Percentiles rank a stretch among this genome's conserved stretches.
Conservation (phyloP, 2,329 filamentous ascomycete species). For the Colletotrichum tamarilloi region DNA sequence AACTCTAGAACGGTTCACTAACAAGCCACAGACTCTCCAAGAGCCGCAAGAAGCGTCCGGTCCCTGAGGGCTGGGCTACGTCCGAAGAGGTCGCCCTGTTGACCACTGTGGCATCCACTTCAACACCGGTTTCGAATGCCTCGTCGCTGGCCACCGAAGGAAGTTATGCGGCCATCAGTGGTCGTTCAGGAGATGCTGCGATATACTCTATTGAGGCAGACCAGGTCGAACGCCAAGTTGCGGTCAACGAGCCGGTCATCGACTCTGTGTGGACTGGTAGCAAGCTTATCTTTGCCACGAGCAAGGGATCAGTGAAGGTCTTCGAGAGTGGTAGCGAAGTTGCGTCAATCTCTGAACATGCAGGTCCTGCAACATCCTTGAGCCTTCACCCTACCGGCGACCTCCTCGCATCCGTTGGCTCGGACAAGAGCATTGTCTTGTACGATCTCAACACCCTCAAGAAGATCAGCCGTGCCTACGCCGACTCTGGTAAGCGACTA, state of each 20-base stretch:
- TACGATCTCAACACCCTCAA: conserved; percentile 80
- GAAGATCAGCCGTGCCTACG: conserved; percentile 82
- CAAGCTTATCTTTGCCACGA: conserved; percentile 78
- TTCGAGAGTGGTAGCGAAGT: conserved; percentile 78
- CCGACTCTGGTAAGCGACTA: conserved; percentile 62
- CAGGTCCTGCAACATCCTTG: conserved; percentile 81
- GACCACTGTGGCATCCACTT: conserved; percentile 55
- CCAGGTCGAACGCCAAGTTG: conserved; percentile 73
- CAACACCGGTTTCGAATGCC: conserved; percentile 59
- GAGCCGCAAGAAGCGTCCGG: conserved; percentile 87
- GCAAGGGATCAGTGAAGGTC: conserved; percentile 82
- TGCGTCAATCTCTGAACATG: conserved; percentile 81
- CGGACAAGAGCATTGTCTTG: conserved; percentile 91
- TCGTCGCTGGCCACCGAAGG: conserved; percentile 64
- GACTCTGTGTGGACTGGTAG: conserved; percentile 72
- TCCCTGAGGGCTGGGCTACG: conserved; percentile 88
- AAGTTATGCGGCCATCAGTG: conserved; percentile 78
- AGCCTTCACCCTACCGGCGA: conserved; percentile 85
- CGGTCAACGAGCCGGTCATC: conserved; percentile 76
- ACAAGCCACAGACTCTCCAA: conserved; percentile 76
- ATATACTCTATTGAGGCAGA: conserved; percentile 80
- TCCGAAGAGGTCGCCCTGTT: conserved; percentile 73
- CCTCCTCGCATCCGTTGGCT: conserved; percentile 86
- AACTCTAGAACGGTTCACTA: conserved; percentile 22
- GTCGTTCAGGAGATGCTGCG: conserved; percentile 77